Evolutionary conservation across 2,329 filamentous ascomycete species (phyloP).

Genomic region (Aspergillus cejpii): DNA sequence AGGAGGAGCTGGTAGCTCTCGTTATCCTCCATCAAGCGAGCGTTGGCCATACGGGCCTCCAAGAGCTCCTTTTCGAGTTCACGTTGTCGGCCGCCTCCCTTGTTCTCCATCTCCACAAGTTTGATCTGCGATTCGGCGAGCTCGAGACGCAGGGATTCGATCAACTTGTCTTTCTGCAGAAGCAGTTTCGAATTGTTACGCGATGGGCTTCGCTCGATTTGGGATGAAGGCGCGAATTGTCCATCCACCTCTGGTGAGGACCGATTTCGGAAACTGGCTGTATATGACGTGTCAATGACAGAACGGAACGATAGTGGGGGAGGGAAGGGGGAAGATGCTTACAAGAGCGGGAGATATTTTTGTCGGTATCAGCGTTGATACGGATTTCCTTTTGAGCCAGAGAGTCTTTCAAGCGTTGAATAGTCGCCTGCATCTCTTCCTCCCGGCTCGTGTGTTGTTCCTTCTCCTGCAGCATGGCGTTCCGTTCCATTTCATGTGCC

Average conservation of each 20-base stretch:
- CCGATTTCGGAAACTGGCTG: slow-evolving; percentile 46
- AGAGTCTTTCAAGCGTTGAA: slow-evolving; percentile 85
- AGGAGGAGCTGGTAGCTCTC: slow-evolving; percentile 95
- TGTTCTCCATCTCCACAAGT: slow-evolving; percentile 86
- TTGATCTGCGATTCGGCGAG: slow-evolving; percentile 94
- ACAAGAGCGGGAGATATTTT: slow-evolving; percentile 48
- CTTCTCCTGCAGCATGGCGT: slow-evolving; percentile 81
- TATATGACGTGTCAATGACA: slow-evolving; percentile 17
- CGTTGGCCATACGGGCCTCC: slow-evolving; percentile 92
- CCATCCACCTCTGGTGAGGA: slow-evolving; percentile 61
- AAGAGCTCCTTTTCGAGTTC: slow-evolving; percentile 87
- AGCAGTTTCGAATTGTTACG: slow-evolving; percentile 83
- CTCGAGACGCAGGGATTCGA: slow-evolving; percentile 85
- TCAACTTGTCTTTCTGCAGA: slow-evolving; percentile 92
- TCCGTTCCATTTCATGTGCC: slow-evolving; percentile 85
- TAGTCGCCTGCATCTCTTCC: slow-evolving; percentile 83
- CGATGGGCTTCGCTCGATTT: slow-evolving; percentile 79
- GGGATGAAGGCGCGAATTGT: slow-evolving; percentile 80
- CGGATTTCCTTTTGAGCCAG: slow-evolving; percentile 66
- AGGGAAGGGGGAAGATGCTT: slow-evolving; percentile 25
- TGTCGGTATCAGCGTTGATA: slow-evolving; percentile 46
- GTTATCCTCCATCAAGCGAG: slow-evolving; percentile 94
- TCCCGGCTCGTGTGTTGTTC: slow-evolving; percentile 77
- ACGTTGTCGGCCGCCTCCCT: slow-evolving; percentile 76
- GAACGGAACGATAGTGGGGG: neutral